Conservation (phyloP, 768 basidiomycete species). For the Tylopilus sp. region DNA sequence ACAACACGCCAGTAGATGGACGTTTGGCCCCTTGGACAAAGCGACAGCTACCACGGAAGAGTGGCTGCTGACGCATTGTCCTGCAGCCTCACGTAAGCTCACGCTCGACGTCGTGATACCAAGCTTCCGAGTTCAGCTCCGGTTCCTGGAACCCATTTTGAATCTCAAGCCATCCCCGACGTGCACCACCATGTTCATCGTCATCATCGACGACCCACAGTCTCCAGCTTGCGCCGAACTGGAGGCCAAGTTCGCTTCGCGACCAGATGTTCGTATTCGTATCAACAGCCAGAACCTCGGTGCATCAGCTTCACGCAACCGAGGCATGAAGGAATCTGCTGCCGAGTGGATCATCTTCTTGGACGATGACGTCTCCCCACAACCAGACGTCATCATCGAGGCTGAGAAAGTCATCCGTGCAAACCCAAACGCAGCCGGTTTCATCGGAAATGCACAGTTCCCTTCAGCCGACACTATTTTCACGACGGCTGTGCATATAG, state of each 20-base stretch:
- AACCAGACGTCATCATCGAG: constrained; percentile 40
- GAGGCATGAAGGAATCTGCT: constrained; percentile 51
- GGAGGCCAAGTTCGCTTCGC: constrained; percentile 36
- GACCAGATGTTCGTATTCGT: constrained; percentile 53
- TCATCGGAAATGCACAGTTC: constrained; percentile 51
- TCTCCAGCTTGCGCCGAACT: constrained; percentile 41
- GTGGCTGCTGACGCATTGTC: constrained; percentile 34
- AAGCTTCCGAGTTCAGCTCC: constrained; percentile 49
- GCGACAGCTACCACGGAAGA: constrained; percentile 35
- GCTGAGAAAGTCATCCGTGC: constrained; percentile 46
- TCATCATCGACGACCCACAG: constrained; percentile 54
- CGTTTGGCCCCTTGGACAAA: constrained; percentile 43
- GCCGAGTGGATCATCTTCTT: constrained; percentile 59
- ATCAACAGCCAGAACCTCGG: constrained; percentile 46
- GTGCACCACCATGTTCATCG: constrained; percentile 51
- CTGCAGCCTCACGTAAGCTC: constrained; percentile 33
- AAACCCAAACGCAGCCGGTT: constrained; percentile 48
- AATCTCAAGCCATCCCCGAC: constrained; percentile 40
- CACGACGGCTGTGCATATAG: constrained; percentile 51
- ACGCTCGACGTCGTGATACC: constrained; percentile 57
- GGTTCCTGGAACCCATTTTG: constrained; percentile 43
- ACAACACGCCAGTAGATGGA: constrained; percentile 44
- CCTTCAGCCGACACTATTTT: constrained; percentile 47
- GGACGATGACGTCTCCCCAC: constrained; percentile 55
- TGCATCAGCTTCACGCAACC: constrained; percentile 52